Conservation (phyloP, 2,329 filamentous ascomycete species). For the Fusarium musae region DNA sequence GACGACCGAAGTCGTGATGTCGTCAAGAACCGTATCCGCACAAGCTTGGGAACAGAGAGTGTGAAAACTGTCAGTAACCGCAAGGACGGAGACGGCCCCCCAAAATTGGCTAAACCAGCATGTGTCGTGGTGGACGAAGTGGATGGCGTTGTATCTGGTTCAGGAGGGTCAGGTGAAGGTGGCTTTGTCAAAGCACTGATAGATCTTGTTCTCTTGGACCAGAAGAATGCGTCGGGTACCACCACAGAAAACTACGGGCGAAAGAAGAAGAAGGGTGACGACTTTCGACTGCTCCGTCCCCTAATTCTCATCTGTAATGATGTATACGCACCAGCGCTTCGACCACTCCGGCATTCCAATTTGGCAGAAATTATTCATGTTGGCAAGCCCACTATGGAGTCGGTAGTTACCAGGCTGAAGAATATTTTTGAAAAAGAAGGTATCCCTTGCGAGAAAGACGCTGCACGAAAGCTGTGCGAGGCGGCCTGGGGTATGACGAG, state of each 20-base stretch:
- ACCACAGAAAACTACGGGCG: conserved; percentile 30
- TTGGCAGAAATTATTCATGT: conserved; percentile 92
- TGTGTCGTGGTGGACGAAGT: conserved; percentile 98
- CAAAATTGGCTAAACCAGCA: conserved; percentile 83
- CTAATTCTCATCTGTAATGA: conserved; percentile 97
- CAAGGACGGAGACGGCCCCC: conserved; percentile 64
- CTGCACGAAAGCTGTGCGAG: conserved; percentile 85
- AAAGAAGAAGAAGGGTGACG: conserved; percentile 82
- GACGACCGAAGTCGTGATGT: conserved; percentile 92
- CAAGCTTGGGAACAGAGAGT: conserved; percentile 92
- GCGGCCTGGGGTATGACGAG: conserved; percentile 82
- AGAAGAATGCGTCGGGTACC: conserved; percentile 71
- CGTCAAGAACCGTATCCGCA: conserved; percentile 89
- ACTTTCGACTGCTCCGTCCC: conserved; percentile 86
- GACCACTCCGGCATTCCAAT: conserved; percentile 84
- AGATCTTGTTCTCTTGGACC: conserved; percentile 86
- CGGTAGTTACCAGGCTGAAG: conserved; percentile 84
- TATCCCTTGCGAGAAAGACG: conserved; percentile 88
- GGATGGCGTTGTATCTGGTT: conserved; percentile 88
- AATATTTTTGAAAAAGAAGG: conserved; percentile 89
- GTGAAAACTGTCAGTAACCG: conserved; percentile 79
- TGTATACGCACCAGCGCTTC: conserved; percentile 89
- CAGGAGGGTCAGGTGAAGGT: conserved; percentile 82
- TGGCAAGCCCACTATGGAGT: conserved; percentile 86
- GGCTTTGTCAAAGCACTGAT: conserved; percentile 96